A percentile compares a stretch with the other conserved stretches of the same genome.
Evolutionary conservation across 2,329 filamentous ascomycete species (phyloP).

Genomic region (Diatrype stigma): DNA sequence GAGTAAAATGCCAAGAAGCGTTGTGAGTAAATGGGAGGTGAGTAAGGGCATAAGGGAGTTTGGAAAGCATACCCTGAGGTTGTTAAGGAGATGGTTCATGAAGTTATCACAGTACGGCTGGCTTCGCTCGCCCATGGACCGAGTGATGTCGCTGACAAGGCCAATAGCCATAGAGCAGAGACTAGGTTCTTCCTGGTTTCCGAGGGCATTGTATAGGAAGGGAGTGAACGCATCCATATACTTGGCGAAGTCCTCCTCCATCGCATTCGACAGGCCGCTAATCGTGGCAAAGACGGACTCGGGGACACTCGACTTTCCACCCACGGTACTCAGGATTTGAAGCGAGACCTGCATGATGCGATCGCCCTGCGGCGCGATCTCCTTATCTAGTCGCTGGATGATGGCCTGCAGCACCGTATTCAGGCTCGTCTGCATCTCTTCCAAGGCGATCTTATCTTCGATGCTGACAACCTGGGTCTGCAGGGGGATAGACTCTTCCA

Average conservation of each 20-base stretch:
- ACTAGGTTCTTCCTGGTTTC: constrained; percentile 91
- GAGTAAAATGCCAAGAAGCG: constrained; percentile 2
- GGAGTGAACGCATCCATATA: constrained; percentile 96
- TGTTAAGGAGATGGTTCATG: constrained; percentile 96
- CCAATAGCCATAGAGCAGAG: constrained; percentile 97
- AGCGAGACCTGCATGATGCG: constrained; percentile 89
- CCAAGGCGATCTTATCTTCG: constrained; percentile 90
- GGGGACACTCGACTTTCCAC: constrained; percentile 86
- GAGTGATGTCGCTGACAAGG: constrained; percentile 91
- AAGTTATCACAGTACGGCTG: constrained; percentile 95
- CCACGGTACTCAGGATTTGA: constrained; percentile 71
- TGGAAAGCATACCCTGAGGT: constrained; percentile 63
- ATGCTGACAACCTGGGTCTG: constrained; percentile 93
- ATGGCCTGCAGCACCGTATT: constrained; percentile 89
- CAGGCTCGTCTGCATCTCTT: constrained; percentile 97
- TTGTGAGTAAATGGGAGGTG: background rate
- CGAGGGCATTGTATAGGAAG: constrained; percentile 89
- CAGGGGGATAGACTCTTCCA: constrained; percentile 85
- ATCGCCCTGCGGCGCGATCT: constrained; percentile 85
- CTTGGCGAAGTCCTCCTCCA: constrained; percentile 90
- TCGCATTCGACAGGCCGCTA: constrained; percentile 82
- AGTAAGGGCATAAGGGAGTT: constrained; percentile 3
- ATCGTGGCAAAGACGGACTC: constrained; percentile 91
- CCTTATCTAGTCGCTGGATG: constrained; percentile 83
- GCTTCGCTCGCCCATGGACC: constrained; percentile 83